Evolutionary conservation across 768 basidiomycete species (phyloP).

Genomic region (Phylloporus sp.): DNA sequence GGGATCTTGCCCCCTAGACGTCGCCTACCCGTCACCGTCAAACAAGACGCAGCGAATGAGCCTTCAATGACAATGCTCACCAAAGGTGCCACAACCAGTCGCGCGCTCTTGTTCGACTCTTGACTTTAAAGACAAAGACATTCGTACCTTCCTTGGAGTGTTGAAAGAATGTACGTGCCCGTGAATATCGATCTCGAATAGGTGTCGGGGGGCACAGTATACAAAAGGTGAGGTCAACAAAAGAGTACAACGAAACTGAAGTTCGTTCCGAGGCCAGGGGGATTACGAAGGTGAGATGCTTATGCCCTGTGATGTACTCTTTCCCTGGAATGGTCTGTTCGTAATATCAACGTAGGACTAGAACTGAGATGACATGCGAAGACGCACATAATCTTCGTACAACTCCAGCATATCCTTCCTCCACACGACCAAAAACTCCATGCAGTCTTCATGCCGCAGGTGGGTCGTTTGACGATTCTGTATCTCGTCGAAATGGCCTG

Average conservation of each 20-base stretch:
- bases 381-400: conserved; percentile 76
- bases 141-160: conserved; percentile 63
- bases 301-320: conserved; percentile 65
- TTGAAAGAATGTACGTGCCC: conserved; percentile 45
- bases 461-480: conserved; percentile 60
- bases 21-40: conserved; percentile 42
- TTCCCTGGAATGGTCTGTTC: conserved; percentile 57
- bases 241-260: conserved; percentile 79
- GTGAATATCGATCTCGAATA: conserved; percentile 34
- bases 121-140: conserved; percentile 81
- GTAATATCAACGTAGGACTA: conserved; percentile 3
- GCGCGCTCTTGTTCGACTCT: conserved; percentile 68
- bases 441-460: conserved; percentile 61
- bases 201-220: conserved; percentile 59
- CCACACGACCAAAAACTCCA: conserved; percentile 86
- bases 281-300: conserved; percentile 73
- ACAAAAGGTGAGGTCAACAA: conserved; percentile 80
- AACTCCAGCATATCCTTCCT: conserved; percentile 72
- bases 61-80: conserved; percentile 38
- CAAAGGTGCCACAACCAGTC: conserved; percentile 93
- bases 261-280: conserved; percentile 63
- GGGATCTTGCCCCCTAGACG: conserved; percentile 72
- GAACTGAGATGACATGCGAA: neutral
- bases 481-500: conserved; percentile 57
- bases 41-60: neutral